A percentile compares a stretch with the other conserved stretches of the same genome.
Conservation (phyloP, 2,329 filamentous ascomycete species). For the Metarhizium sp. region DNA sequence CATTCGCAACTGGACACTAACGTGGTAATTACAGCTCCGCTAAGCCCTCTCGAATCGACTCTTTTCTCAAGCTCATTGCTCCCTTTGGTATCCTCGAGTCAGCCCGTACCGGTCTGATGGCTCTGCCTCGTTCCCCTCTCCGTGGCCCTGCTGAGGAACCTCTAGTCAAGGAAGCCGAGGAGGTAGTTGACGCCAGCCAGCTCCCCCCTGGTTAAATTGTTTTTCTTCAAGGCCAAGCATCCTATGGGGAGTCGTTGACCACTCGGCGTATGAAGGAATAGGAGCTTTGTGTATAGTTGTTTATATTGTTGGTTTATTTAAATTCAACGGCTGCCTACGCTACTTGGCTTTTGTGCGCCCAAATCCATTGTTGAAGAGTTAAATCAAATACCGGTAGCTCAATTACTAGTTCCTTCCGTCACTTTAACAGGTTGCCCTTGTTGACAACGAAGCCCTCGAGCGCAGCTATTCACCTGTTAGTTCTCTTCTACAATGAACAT, state of each 20-base stretch:
- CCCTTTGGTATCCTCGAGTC: conserved; percentile 97
- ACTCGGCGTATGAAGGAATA: conserved; percentile 11
- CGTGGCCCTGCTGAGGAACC: conserved; percentile 62
- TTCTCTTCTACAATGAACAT: background rate
- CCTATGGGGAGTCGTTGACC: background rate
- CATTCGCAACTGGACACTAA: background rate
- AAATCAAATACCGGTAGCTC: background rate
- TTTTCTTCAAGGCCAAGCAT: background rate
- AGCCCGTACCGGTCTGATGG: conserved; percentile 92
- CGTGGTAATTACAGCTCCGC: conserved; percentile 53
- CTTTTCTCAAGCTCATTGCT: conserved; percentile 89
- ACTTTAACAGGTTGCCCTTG: conserved; percentile 59
- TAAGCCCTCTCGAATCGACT: conserved; percentile 89
- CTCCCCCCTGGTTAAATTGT: conserved; percentile 74
- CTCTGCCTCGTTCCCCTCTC: conserved; percentile 84
- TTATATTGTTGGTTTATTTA: conserved; percentile 7
- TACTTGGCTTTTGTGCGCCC: conserved; percentile 7
- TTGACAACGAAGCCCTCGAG: conserved; percentile 91
- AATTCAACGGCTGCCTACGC: conserved; percentile 3
- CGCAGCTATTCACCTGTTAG: conserved; percentile 39
- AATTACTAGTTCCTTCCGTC: background rate
- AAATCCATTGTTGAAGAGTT: conserved; percentile 3
- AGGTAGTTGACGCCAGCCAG: conserved; percentile 89
- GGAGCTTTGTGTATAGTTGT: conserved; percentile 7
- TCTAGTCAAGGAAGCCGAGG: conserved; percentile 75